Conservation (phyloP, 129 eudicot genomes). For the Chrysanthemum makinoi region DNA sequence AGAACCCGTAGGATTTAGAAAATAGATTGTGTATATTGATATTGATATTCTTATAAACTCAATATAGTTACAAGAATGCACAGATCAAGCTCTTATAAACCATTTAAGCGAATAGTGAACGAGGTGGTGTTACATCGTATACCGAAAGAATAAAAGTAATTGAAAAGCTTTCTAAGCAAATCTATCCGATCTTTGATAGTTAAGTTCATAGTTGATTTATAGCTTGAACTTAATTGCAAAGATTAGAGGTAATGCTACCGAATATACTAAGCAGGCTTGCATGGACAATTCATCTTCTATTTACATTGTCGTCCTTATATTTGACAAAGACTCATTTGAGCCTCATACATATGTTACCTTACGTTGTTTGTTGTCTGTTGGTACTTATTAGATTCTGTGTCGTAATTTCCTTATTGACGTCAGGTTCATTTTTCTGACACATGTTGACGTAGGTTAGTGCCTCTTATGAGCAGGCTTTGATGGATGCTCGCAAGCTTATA, state of each 20-base stretch:
- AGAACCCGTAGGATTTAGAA: too few relatives aligned
- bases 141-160: neutral
- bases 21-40: too few relatives aligned
- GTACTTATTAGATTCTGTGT: slow-evolving; percentile 20
- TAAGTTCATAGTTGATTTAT: neutral
- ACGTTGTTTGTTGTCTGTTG: slow-evolving; percentile 6
- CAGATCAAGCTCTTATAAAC: too few relatives aligned
- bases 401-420: slow-evolving; percentile 41
- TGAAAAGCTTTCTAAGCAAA: neutral
- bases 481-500: slow-evolving; percentile 88
- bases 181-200: neutral
- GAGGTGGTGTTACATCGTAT: neutral
- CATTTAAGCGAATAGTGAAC: neutral
- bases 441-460: slow-evolving; percentile 99
- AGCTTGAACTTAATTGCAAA: neutral
- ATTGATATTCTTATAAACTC: too few relatives aligned
- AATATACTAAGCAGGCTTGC: slow-evolving; percentile 6
- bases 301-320: neutral
- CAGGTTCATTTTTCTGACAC: slow-evolving; percentile 47
- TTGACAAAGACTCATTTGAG: neutral
- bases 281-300: neutral
- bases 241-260: neutral
- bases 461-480: slow-evolving; percentile 99
- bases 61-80: too few relatives aligned
- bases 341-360: slow-evolving; percentile 10